These are phyloP conservation scores for Podochytrium sp. DNA, from an alignment of 192 early-diverging fungal genomes.

Conservation along the genomic window DNA sequence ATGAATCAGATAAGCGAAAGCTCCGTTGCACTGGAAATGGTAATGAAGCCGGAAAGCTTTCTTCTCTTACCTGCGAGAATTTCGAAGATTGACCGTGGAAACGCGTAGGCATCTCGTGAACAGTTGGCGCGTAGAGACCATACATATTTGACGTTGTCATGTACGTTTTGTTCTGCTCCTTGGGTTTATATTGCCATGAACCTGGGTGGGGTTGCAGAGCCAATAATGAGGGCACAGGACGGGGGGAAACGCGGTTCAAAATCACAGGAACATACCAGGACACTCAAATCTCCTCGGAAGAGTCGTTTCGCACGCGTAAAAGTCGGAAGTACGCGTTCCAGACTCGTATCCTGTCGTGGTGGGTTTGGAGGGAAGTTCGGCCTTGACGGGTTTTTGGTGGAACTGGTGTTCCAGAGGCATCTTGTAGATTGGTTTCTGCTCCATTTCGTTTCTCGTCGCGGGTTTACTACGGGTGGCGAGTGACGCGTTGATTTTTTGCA, in stretches of 20 bases:
- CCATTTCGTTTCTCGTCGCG: too few relatives aligned
- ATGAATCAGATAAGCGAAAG: neutral
- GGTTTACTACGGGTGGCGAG: neutral
- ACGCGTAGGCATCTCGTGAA: slow-evolving; percentile 59
- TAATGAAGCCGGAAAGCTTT: slow-evolving; percentile 1
- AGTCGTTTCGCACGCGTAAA: slow-evolving; percentile 37
- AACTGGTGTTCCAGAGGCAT: slow-evolving; percentile 1
- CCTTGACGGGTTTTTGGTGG: slow-evolving; percentile 7
- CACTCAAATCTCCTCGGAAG: slow-evolving; percentile 50
- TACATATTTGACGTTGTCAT: slow-evolving; percentile 54
- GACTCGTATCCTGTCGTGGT: slow-evolving; percentile 3
- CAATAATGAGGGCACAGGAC: neutral
- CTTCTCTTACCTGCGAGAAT: slow-evolving; percentile 47
- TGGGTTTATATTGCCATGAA: slow-evolving; percentile 42
- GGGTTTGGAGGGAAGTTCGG: slow-evolving; percentile 1
- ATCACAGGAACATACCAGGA: slow-evolving; percentile 40
- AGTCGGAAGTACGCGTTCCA: slow-evolving; percentile 36
- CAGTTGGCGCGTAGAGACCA: slow-evolving; percentile 42
- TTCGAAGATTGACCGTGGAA: slow-evolving; percentile 52
- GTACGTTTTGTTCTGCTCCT: slow-evolving; percentile 52
- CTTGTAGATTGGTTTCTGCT: neutral
- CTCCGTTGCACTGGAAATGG: slow-evolving; percentile 23
- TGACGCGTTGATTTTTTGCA: neutral
- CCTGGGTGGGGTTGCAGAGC: slow-evolving; percentile 18
- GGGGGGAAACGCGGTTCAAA: neutral